These are phyloP conservation scores for Neurospora hispaniola DNA, from an alignment of 495 filamentous ascomycete genomes.

Conservation along the genomic window DNA sequence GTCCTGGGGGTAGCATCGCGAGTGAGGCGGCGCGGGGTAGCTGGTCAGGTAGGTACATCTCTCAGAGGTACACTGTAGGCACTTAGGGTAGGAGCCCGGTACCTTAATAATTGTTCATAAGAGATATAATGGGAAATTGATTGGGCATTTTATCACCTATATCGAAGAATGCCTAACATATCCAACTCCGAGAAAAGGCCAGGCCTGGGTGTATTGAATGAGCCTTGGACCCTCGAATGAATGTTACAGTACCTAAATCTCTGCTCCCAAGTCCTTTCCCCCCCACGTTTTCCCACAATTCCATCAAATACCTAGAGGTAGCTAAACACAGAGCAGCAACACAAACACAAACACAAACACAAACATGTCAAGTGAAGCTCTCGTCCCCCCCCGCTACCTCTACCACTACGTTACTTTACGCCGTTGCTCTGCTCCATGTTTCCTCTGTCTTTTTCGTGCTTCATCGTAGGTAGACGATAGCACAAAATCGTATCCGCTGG, in stretches of 20 bases:
- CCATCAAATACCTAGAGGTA: neutral
- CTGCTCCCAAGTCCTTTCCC: neutral
- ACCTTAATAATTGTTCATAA: too few species aligned
- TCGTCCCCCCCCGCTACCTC: neutral
- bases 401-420: neutral
- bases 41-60: neutral
- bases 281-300: neutral
- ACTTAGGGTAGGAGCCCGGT: too few species aligned
- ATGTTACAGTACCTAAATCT: neutral
- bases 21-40: neutral
- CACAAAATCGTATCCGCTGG: neutral
- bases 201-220: too few species aligned
- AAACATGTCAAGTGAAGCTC: neutral
- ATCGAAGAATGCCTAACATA: too few species aligned
- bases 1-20: neutral
- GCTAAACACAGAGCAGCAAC: neutral
- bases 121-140: neutral
- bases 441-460: neutral
- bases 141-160: neutral
- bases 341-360: neutral
- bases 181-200: too few species aligned
- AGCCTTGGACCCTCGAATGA: too few species aligned
- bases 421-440: neutral
- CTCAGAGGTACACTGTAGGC: too few species aligned
- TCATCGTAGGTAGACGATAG: neutral